Conservation (phyloP, 1,284 basidiomycete genomes). For the Moesziomyces sp. region DNA sequence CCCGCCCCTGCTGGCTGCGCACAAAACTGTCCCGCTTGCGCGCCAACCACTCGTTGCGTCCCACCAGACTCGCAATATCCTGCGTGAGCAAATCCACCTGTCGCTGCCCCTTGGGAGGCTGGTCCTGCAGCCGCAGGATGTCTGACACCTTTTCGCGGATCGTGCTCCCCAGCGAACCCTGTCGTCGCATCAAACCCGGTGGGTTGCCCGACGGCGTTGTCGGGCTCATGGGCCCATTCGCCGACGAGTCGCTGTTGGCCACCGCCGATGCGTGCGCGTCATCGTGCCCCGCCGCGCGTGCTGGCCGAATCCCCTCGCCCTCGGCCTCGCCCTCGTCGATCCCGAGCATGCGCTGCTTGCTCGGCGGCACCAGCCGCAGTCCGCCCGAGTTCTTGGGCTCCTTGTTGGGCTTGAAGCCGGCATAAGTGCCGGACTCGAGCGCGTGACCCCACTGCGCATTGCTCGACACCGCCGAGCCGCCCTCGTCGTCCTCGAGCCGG, state of each 20-base stretch:
- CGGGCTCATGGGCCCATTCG: conserved; percentile 20
- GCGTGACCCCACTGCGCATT: conserved; percentile 50
- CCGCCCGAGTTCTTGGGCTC: conserved; percentile 53
- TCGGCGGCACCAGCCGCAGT: conserved; percentile 53
- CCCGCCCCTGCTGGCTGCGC: conserved; percentile 7
- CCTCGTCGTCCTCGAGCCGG: conserved; percentile 18
- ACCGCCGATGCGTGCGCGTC: conserved; percentile 1
- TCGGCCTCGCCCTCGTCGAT: conserved; percentile 26
- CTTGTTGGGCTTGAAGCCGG: conserved; percentile 58
- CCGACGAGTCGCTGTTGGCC: conserved; percentile 15
- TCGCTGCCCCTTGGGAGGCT: conserved; percentile 44
- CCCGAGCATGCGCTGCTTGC: conserved; percentile 50
- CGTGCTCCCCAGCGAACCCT: conserved; percentile 34
- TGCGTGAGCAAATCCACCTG: conserved; percentile 51
- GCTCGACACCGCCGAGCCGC: conserved; percentile 16
- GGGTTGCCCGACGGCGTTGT: conserved; percentile 21
- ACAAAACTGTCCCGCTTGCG: conserved; percentile 38
- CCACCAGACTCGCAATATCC: conserved; percentile 46
- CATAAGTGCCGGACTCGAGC: conserved; percentile 55
- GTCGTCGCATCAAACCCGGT: conserved; percentile 32
- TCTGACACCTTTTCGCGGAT: conserved; percentile 50
- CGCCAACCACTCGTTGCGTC: conserved; percentile 55
- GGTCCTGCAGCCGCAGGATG: conserved; percentile 43
- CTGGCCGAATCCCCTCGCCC: conserved; percentile 38
- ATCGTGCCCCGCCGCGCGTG: conserved; percentile 12